Evolutionary conservation across 768 basidiomycete species (phyloP).

Genomic region (Lyophyllum decastes): DNA sequence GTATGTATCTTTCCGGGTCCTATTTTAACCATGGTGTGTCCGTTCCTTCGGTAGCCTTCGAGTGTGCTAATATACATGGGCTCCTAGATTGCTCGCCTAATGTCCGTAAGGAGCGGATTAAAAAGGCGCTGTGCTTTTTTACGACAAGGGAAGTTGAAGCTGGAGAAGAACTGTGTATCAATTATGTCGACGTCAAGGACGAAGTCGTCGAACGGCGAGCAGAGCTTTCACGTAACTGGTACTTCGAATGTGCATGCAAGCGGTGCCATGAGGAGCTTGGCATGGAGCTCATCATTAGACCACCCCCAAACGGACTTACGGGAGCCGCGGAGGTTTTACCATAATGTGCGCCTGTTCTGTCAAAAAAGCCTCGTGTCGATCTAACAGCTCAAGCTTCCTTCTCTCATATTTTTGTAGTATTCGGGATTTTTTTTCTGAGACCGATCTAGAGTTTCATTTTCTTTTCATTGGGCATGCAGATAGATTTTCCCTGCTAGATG

Average conservation of each 20-base stretch:
- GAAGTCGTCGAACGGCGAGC: conserved; percentile 35
- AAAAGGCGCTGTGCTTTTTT: conserved; percentile 49
- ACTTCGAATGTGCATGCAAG: conserved; percentile 52
- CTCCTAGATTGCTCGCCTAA: conserved; percentile 54
- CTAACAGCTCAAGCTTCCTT: not conserved
- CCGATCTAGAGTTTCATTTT: not conserved
- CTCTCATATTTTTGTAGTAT: no score
- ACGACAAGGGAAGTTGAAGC: conserved; percentile 39
- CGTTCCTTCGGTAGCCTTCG: not conserved
- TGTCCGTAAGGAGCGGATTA: conserved; percentile 44
- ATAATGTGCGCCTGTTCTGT: conserved; percentile 4
- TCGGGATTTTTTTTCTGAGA: no score
- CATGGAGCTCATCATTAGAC: not conserved
- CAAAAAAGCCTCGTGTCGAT: conserved; percentile 4
- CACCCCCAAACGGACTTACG: not conserved
- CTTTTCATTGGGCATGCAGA: not conserved
- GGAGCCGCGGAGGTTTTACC: not conserved
- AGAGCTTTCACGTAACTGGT: conserved; percentile 53
- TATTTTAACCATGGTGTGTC: conserved; percentile 69
- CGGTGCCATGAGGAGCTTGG: conserved; percentile 40
- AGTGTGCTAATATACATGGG: not conserved
- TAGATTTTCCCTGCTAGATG: not conserved
- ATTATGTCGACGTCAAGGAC: conserved; percentile 47
- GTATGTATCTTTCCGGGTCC: conserved; percentile 58
- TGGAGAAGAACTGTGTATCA: conserved; percentile 62